Percentiles rank a stretch among this genome's conserved stretches.
Evolutionary conservation across 495 filamentous ascomycete genomes (phyloP).

Genomic region (Daldinia decipiens): DNA sequence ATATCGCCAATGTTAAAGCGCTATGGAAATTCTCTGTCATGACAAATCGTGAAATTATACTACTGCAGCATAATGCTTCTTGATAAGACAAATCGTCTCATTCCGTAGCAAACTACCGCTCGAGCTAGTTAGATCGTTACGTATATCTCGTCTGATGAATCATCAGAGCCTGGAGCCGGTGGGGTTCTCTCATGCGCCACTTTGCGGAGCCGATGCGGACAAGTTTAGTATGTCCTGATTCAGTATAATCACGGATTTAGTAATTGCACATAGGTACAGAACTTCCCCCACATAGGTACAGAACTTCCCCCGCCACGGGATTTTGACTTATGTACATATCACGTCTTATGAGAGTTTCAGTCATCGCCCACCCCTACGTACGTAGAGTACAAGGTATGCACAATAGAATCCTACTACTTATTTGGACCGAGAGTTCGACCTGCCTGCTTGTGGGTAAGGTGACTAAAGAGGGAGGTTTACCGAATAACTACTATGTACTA

Average conservation of each 20-base stretch:
- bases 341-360: neutral
- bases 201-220: slow-evolving; percentile 23
- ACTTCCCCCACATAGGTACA: neutral
- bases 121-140: neutral
- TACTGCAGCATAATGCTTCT: neutral
- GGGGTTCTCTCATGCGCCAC: slow-evolving; percentile 3
- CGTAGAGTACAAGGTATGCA: neutral
- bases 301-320: slow-evolving; percentile 11
- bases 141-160: slow-evolving; percentile 7
- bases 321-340: neutral
- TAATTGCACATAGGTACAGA: neutral
- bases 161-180: neutral
- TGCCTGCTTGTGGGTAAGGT: neutral
- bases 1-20: neutral
- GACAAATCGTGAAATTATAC: slow-evolving; percentile 16
- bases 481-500: neutral
- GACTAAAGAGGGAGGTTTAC: neutral
- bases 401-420: neutral
- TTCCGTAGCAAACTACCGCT: neutral
- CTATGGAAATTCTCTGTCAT: slow-evolving; percentile 3
- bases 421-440: neutral
- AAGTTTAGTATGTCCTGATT: neutral
- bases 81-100: neutral
- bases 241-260: slow-evolving; percentile 1
- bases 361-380: neutral